Conservation (phyloP, 495 filamentous ascomycete genomes). For the Pseudomonodictys pantanalensis region DNA sequence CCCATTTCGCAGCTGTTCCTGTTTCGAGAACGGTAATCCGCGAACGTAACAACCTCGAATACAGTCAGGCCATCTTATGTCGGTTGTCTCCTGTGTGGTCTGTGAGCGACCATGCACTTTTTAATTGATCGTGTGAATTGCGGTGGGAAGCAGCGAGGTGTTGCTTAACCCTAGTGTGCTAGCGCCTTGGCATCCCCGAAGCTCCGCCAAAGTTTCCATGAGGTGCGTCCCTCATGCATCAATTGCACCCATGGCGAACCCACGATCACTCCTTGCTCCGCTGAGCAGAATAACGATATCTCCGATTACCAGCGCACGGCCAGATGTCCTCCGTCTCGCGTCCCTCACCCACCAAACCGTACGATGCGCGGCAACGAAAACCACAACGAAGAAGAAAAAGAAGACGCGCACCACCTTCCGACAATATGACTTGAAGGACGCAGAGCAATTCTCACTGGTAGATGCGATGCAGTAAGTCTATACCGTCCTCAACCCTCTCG, state of each 20-base stretch:
- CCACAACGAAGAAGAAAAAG: conserved; percentile 54
- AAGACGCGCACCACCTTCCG: conserved; percentile 62
- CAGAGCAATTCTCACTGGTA: conserved; percentile 72
- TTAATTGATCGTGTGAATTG: no score
- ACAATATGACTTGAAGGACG: conserved; percentile 57
- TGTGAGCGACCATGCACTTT: no score
- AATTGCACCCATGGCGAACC: conserved; percentile 14
- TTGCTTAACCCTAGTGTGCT: no score
- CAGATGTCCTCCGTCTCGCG: conserved; percentile 5
- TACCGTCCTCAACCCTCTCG: neutral
- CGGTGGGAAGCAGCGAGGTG: no score
- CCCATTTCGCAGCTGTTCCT: no score
- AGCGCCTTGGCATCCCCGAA: neutral
- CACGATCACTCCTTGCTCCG: conserved; percentile 16
- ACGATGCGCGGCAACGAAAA: conserved; percentile 28
- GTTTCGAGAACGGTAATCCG: no score
- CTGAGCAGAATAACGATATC: conserved; percentile 6
- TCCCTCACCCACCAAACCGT: conserved; percentile 29
- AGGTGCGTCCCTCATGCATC: neutral
- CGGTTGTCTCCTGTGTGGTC: no score
- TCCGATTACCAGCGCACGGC: conserved; percentile 2
- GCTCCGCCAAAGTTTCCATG: neutral
- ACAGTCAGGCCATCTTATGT: no score
- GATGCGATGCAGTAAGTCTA: conserved; percentile 86
- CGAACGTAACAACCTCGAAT: no score